Evolutionary conservation across 108 stramenopile species (phyloP), one percentile per base, ranked within the genome.

Genomic region (Cyclostephanos tholiformis): DNA sequence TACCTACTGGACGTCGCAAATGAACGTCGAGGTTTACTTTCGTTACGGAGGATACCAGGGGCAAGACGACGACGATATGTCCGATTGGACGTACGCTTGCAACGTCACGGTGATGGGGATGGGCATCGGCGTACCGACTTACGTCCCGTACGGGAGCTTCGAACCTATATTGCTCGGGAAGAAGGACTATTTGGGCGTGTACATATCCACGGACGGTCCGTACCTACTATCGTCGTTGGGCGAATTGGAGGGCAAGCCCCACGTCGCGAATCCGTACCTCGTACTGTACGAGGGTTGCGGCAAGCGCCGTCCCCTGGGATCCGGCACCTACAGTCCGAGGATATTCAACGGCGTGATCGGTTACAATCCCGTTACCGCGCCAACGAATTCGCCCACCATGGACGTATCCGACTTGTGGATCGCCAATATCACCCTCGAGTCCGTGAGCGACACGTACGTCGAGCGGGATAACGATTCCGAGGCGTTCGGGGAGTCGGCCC

Each of bases 261-360:
- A 50, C 22, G 44, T 25, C 32, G 48, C 70, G 26, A 63, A 75
- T 50, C 62, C 64, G 32, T 38, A 82, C 5, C 9, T 82, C 25
- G 39, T 71, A 10, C 19, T 71, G 11, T 50, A 71, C 22, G 52
- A 70, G 11, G 80, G 80, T 12, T 16, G 1, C 16, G 44, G 44
- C 41, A 63, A 64, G 53, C 55, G 50, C 41, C 29, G 12, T 2
- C 39, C 39, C 36, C 29, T 65, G 35, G 51, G 50, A 19, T 51
- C 32, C 16, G 41, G 29, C 17, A 44, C 46, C 6, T 65, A 43
- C 22, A 43, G 39, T 23, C 63, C 59, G 5, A 6, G 69, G 13
- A 60, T 71, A 60, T 41, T 50, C 44, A 71, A 71, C 58, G 29
- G 35, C 19, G 57, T 60, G 0, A 59, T 71, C 48, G n/a, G 41